phyloP scores from a whole-genome alignment of 257 asterid species.

The Penstemon eatonii region DNA sequence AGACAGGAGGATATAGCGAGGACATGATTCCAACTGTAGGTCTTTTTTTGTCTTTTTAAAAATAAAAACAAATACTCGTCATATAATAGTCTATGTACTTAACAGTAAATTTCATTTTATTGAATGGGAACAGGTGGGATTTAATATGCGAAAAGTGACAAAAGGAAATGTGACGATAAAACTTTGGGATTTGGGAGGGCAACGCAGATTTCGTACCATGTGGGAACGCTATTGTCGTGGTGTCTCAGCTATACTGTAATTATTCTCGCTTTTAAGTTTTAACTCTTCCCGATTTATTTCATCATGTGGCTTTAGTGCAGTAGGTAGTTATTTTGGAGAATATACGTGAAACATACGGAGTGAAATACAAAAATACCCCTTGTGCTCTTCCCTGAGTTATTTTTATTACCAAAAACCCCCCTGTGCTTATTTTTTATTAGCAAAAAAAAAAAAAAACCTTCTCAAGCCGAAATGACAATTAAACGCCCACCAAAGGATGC shows the following conservation, averaged over 20 bases:
- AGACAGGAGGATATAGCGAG: slow-evolving; percentile 94
- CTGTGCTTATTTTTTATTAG: no score
- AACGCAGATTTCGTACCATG: slow-evolving; percentile 86
- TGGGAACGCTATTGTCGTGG: slow-evolving; percentile 99
- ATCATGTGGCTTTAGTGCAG: neutral
- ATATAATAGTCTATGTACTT: slow-evolving; percentile 13
- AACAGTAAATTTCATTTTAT: slow-evolving; percentile 6
- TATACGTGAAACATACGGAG: no score
- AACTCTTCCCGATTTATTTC: slow-evolving; percentile 1
- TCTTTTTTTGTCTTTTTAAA: slow-evolving; percentile 18
- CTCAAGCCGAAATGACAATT: no score
- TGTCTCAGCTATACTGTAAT: slow-evolving; percentile 91
- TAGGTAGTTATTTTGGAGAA: neutral
- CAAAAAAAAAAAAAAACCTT: no score
- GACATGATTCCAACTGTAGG: slow-evolving; percentile 97
- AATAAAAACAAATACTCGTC: neutral
- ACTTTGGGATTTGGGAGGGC: slow-evolving; percentile 99
- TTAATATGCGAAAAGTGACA: slow-evolving; percentile 97
- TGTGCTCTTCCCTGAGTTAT: no score
- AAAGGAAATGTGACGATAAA: slow-evolving; percentile 93
- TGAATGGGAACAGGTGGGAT: slow-evolving; percentile 65
- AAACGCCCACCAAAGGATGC: no score
- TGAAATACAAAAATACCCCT: no score
- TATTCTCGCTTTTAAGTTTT: slow-evolving; percentile 30
- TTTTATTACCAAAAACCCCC: no score